Conservation (phyloP, 352 stramenopile genomes). For the Blastocystis sp. region DNA sequence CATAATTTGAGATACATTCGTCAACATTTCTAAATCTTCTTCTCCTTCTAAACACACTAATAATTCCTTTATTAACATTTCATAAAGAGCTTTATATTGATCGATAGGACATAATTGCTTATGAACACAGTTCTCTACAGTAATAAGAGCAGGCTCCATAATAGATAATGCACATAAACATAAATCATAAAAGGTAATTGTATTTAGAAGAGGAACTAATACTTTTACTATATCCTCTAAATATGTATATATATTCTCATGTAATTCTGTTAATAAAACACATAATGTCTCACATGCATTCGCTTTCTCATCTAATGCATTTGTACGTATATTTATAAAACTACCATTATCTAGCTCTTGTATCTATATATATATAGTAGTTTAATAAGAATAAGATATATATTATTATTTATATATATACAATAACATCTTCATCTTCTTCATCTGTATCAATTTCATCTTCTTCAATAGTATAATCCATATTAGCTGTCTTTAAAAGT, state of each 20-base stretch:
- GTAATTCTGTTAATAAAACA: conserved; percentile 9
- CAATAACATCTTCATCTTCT: conserved; percentile 2
- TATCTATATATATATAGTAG: no score
- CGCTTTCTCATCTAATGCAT: conserved; percentile 24
- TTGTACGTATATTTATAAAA: conserved; percentile 10
- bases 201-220: conserved; percentile 10
- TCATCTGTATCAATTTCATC: conserved; percentile 9
- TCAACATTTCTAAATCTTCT: no score
- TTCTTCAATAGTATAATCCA: conserved; percentile 1
- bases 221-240: conserved; percentile 23
- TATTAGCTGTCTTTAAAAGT: conserved; percentile 15
- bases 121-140: no score
- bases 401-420: no score
- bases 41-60: no score
- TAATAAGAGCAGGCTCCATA: conserved; percentile 15
- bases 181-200: conserved; percentile 24
- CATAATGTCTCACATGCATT: conserved; percentile 3
- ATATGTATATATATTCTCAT: background rate
- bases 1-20: no score
- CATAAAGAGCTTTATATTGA: no score
- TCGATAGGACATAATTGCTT: no score
- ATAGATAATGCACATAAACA: background rate
- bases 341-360: background rate
- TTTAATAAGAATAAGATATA: no score
- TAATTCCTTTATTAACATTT: no score